Evolutionary conservation across 2,329 filamentous ascomycete genomes (phyloP).

Genomic region (Colletotrichum godetiae): DNA sequence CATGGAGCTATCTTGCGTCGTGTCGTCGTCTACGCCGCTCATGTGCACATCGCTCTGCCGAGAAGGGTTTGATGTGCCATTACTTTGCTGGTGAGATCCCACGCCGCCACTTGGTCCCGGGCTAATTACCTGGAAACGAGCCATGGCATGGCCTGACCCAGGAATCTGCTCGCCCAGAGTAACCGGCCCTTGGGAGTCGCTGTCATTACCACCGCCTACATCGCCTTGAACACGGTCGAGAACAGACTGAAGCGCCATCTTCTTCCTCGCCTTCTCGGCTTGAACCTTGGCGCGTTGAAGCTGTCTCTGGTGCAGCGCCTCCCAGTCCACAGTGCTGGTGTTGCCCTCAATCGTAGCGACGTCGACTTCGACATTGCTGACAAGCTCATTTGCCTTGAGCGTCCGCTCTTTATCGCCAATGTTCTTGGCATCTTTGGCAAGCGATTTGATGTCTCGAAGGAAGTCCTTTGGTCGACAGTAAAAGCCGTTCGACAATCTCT

Average conservation of each 20-base stretch:
- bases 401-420: conserved; percentile 85
- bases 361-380: conserved; percentile 94
- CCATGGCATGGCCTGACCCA: conserved; percentile 59
- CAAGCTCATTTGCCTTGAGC: conserved; percentile 89
- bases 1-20: conserved; percentile 60
- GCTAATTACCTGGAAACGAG: conserved; percentile 66
- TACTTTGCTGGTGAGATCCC: conserved; percentile 59
- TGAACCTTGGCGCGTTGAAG: conserved; percentile 70
- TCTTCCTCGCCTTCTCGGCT: conserved; percentile 72
- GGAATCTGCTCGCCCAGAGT: conserved; percentile 74
- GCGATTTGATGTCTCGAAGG: conserved; percentile 83
- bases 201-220: conserved; percentile 60
- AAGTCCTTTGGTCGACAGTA: conserved; percentile 94
- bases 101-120: conserved; percentile 67
- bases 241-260: conserved; percentile 68
- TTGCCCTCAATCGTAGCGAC: conserved; percentile 80
- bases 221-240: conserved; percentile 63
- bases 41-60: conserved; percentile 70
- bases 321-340: conserved; percentile 79
- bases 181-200: conserved; percentile 66
- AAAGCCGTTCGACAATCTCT: conserved; percentile 95
- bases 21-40: conserved; percentile 64
- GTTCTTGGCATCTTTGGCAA: conserved; percentile 86
- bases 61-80: conserved; percentile 65
- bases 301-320: conserved; percentile 82